phyloP scores from a whole-genome alignment of 2,329 filamentous ascomycete species.

The Phyllosticta citriasiana region DNA sequence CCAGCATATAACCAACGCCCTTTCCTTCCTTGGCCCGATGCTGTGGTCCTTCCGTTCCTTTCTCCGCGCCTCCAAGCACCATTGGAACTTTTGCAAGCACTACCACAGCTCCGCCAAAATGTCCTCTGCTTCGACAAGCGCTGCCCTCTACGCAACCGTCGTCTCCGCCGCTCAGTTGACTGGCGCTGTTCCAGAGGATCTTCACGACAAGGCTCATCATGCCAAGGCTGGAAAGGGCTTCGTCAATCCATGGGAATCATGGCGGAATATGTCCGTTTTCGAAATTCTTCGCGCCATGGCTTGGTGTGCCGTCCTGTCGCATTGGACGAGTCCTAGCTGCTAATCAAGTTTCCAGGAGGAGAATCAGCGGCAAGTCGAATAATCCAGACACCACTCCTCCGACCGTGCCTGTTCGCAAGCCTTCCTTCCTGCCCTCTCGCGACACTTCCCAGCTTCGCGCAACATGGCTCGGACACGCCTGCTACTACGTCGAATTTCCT shows the following conservation, averaged over 20 bases:
- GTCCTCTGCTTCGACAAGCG: conserved; percentile 20
- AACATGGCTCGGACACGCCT: conserved; percentile 93
- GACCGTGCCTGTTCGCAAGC: conserved; percentile 56
- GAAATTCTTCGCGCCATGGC: conserved; percentile 30
- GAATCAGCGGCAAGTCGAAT: conserved; percentile 41
- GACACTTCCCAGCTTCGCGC: conserved; percentile 57
- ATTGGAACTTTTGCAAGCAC: background rate
- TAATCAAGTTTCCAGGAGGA: conserved; percentile 27
- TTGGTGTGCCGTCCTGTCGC: conserved; percentile 20
- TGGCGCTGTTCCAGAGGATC: conserved; percentile 35
- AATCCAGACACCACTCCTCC: conserved; percentile 54
- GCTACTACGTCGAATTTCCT: conserved; percentile 86
- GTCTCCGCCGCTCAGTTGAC: conserved; percentile 27
- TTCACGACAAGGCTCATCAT: conserved; percentile 41
- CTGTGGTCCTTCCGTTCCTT: conserved; percentile 1
- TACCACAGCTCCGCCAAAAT: conserved; percentile 16
- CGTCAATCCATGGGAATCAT: conserved; percentile 49
- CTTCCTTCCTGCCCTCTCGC: conserved; percentile 55
- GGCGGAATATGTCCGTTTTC: conserved; percentile 25
- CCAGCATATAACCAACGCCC: background rate
- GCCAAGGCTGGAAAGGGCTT: conserved; percentile 44
- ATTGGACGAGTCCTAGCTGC: background rate
- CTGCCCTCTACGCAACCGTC: conserved; percentile 31
- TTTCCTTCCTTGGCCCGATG: conserved; percentile 13
- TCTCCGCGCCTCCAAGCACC: background rate